Base-by-base conservation (phyloP, 352 stramenopile species). In the Globisporangium orthogonon region DNA sequence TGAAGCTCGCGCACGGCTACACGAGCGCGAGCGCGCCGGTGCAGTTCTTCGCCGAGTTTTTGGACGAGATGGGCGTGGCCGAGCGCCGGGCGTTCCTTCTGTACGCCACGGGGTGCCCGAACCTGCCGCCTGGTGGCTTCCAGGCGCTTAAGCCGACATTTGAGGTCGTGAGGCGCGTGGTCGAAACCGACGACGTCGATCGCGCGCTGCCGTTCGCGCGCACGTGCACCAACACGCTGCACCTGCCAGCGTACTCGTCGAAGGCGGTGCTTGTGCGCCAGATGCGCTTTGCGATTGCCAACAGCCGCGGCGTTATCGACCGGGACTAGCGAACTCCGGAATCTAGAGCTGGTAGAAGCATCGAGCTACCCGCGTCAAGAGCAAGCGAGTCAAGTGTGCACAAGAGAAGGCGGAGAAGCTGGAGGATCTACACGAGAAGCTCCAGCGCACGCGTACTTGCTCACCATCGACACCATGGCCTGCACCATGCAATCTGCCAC, bases 191-290 rank as follows among this genome's bases (percentile, higher is more conserved):
- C 41, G 74, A 89, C 63, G 78, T 91, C 45, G 85, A 94, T 64
- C 71, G 69, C 33, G 73, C 83, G 40, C 63, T 94, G 43, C 85
- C 85, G 3, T 94, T 94, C 69, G 85, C 85, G 13, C 76, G 85
- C 11, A 94, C 85, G 49, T 94, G 85, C 57, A 91, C 85, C 1
- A 94, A 94, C 67, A 94, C 85, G 54, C 63, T 94, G 13, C 85
- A 94, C 47, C 62, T 94, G 43, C 85, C 85, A 0, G 83, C 85
- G 15, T 94, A 94, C 63, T 90, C 80, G 33, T 82, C 61, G n/a
- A 84, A 90, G 54, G 53, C 58, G 11, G 73, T 91, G 50, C 67
- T 92, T 14, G 66, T 60, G 3, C 63, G 80, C 52, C 81, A 88
- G 61, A 69, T 94, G 57, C 54, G 56, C 18, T 93, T 88, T 46